These are phyloP conservation scores for Geotrichum citri-aurantii DNA, from an alignment of 1,139 yeast species.

Conservation along the genomic window DNA sequence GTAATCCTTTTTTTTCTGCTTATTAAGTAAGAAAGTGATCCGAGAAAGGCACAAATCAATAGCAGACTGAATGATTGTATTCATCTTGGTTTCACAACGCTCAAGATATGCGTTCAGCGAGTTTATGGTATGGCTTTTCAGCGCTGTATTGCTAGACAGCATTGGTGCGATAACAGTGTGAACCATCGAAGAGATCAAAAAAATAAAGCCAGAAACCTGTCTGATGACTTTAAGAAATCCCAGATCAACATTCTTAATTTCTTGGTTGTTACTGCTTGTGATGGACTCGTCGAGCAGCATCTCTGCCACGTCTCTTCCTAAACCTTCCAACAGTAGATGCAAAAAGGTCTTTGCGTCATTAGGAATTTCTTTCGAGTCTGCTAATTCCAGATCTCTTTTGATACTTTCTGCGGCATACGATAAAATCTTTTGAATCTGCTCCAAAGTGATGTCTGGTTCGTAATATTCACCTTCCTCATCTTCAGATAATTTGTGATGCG, in stretches of 20 bases:
- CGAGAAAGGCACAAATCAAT: constrained; percentile 39
- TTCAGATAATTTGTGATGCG: constrained; percentile 13
- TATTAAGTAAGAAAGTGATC: constrained; percentile 43
- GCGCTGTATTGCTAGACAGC: constrained; percentile 45
- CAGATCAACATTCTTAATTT: constrained; percentile 40
- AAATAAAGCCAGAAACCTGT: constrained; percentile 57
- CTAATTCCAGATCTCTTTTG: constrained; percentile 70
- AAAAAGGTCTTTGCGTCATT: constrained; percentile 62
- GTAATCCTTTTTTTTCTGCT: constrained; percentile 61
- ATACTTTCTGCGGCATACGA: constrained; percentile 74
- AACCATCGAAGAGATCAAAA: constrained; percentile 62
- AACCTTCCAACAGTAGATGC: constrained; percentile 60
- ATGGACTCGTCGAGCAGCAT: constrained; percentile 64
- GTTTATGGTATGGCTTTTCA: constrained; percentile 58
- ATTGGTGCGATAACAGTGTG: constrained; percentile 69
- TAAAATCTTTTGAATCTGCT: constrained; percentile 56
- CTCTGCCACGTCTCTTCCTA: constrained; percentile 71
- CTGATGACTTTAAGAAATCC: constrained; percentile 49
- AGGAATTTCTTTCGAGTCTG: constrained; percentile 54
- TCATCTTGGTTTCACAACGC: constrained; percentile 64
- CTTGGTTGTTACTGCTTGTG: constrained; percentile 42
- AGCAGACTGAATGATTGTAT: constrained; percentile 57
- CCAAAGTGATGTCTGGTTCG: constrained; percentile 22
- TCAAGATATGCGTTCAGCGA: constrained; percentile 63
- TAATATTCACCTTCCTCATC: constrained; percentile 20